Base-by-base conservation (phyloP, 495 filamentous ascomycete genomes). In the Talaromyces stipitatus region DNA sequence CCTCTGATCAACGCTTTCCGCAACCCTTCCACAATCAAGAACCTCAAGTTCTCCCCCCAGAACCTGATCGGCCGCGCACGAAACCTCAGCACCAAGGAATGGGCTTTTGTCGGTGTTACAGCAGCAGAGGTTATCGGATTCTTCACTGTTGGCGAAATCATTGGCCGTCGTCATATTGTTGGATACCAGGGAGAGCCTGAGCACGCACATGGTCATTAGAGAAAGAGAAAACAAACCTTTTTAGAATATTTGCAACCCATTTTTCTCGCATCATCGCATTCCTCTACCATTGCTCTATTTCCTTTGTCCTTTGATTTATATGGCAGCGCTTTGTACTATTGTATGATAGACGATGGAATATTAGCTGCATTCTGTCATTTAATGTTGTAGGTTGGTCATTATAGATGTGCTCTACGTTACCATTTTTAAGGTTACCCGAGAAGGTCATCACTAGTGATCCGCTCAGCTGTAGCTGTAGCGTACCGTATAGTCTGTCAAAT, bases 101-200 rank as follows among this genome's bases (percentile, higher is more conserved):
- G 91, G 55, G 79, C 78, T 24, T 68, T 87, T 22, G 84, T 75
- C 54, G 89, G 87, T 66, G 87, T 99, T 54, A 71, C 96, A 58
- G 66, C 74, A 36, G 92, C 92, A 33, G 94, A 99, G 77, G 81
- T 90, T 50, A 72, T 99, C 57, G 94, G 94, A 54, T 97, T 99
- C 82, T 99, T 97, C 82, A 92, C 91, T 16, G 83, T 99, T 22
- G 94, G 94, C 57, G 91, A 97, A 82, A 97, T 99, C 74, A 87
- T 97, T 62, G 94, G 94, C 57, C 80, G 92, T 57, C 78, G 91
- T 73, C 96, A 97, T 85, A 69, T 99, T 60, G 77, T 99, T 64
- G 94, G 94, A 60, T 99, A 97, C 79, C 79, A 83, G 69, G 90
- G 89, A 64, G 81, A 87, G 61, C 61, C 69, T 63, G 77, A 71